A percentile compares a stretch with the other conserved stretches of the same genome.
Evolutionary conservation across 2,329 filamentous ascomycete genomes (phyloP).

Genomic region (Fusarium fracticaudum): DNA sequence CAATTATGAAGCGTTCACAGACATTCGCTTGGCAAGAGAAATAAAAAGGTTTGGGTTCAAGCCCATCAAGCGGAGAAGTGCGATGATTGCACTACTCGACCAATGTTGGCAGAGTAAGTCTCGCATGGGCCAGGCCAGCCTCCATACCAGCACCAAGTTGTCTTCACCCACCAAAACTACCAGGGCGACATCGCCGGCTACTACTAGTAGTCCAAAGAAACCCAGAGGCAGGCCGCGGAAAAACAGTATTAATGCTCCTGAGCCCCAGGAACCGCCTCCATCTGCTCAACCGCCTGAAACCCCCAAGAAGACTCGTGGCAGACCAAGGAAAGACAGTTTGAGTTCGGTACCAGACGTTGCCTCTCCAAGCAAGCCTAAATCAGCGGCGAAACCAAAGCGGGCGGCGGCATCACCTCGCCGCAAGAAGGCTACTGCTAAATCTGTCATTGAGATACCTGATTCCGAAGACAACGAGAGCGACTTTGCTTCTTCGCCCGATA

Average conservation of each 20-base stretch:
- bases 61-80: constrained; percentile 70
- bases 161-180: constrained; percentile 22
- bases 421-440: constrained; percentile 16
- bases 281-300: constrained; percentile 47
- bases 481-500: constrained; percentile 46
- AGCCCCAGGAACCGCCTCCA: constrained; percentile 48
- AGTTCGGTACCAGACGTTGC: background rate
- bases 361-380: constrained; percentile 15
- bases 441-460: constrained; percentile 61
- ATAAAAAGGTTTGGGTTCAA: constrained; percentile 77
- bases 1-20: constrained; percentile 69
- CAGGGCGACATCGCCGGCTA: constrained; percentile 16
- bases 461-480: constrained; percentile 54
- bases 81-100: constrained; percentile 75
- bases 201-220: constrained; percentile 31
- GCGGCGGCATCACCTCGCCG: constrained; percentile 16
- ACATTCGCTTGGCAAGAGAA: constrained; percentile 69
- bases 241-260: constrained; percentile 30
- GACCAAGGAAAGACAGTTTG: constrained; percentile 51
- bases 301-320: constrained; percentile 52
- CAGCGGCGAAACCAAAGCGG: constrained; percentile 20
- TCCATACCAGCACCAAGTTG: constrained; percentile 33
- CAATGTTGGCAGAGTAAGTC: constrained; percentile 76
- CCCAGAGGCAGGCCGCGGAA: constrained; percentile 51
- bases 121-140: constrained; percentile 21